These are phyloP conservation scores for Dendrostoma leiphaemia DNA, from an alignment of 2,329 filamentous ascomycete genomes.

Conservation along the genomic window DNA sequence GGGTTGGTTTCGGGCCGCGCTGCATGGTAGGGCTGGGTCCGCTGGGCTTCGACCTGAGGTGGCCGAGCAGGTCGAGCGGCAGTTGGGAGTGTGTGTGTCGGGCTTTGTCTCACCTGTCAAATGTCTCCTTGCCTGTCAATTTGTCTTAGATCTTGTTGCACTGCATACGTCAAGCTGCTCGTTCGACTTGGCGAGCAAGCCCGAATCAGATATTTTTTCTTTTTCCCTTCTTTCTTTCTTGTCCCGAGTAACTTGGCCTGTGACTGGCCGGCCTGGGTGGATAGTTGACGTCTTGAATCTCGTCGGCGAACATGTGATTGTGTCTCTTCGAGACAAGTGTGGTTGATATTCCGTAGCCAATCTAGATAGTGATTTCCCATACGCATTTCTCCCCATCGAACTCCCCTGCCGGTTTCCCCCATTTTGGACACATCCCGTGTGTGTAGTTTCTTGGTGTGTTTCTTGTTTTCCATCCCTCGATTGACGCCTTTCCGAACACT, in stretches of 20 bases:
- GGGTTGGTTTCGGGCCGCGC: too few relatives aligned
- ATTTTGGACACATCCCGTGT: conserved; percentile 6
- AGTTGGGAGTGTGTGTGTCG: background rate
- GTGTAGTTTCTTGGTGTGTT: background rate
- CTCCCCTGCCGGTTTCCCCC: background rate
- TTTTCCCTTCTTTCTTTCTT: background rate
- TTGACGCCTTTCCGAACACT: background rate
- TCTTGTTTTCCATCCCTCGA: background rate
- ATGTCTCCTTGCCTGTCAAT: conserved; percentile 10
- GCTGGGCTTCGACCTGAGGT: background rate
- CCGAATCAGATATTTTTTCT: background rate
- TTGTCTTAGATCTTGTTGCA: conserved; percentile 12
- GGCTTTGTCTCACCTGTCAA: conserved; percentile 1
- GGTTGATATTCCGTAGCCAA: conserved; percentile 5
- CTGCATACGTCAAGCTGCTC: conserved; percentile 9
- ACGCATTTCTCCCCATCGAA: background rate
- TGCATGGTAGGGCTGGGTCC: conserved; percentile 9
- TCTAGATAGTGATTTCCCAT: conserved; percentile 13
- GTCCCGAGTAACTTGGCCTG: too few relatives aligned
- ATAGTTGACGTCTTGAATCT: too few relatives aligned
- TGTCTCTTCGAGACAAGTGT: too few relatives aligned
- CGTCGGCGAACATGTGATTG: too few relatives aligned
- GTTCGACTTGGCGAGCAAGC: conserved; percentile 3
- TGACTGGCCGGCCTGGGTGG: too few relatives aligned
- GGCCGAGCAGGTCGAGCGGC: background rate